A percentile compares a stretch with the other conserved stretches of the same genome.
These are phyloP conservation scores for Penicillium sp. DNA, from an alignment of 2,329 filamentous ascomycete species.

Conservation along the genomic window DNA sequence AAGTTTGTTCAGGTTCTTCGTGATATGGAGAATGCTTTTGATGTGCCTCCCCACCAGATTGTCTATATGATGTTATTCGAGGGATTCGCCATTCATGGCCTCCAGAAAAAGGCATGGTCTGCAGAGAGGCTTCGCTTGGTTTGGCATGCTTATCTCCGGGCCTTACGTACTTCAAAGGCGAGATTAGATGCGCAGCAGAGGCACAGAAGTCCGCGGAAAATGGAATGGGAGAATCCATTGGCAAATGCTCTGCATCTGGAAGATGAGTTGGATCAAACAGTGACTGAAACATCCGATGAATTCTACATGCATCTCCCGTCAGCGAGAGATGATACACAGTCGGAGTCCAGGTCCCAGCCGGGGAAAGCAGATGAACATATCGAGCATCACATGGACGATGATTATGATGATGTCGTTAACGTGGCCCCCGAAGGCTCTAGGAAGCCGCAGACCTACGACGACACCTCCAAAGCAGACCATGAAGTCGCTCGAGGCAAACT, in stretches of 20 bases:
- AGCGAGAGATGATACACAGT: background rate
- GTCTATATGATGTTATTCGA: slow-evolving; percentile 82
- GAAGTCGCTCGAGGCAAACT: background rate
- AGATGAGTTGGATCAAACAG: slow-evolving; percentile 6
- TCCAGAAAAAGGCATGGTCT: slow-evolving; percentile 71
- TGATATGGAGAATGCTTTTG: slow-evolving; percentile 73
- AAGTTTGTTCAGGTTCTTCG: slow-evolving; percentile 71
- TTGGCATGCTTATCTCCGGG: slow-evolving; percentile 65
- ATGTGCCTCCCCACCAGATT: slow-evolving; percentile 71
- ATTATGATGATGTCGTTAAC: background rate
- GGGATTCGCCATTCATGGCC: slow-evolving; percentile 75
- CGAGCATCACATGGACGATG: background rate
- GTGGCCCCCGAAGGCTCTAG: background rate
- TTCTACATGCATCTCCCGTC: slow-evolving; percentile 13
- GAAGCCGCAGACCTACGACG: background rate
- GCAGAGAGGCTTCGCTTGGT: slow-evolving; percentile 67
- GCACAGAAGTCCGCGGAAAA: slow-evolving; percentile 4
- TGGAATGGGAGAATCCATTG: slow-evolving; percentile 40
- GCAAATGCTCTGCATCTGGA: slow-evolving; percentile 12
- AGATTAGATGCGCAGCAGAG: slow-evolving; percentile 24
- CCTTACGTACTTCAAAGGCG: slow-evolving; percentile 42
- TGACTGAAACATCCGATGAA: slow-evolving; percentile 14
- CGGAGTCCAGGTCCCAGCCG: background rate
- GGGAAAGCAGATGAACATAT: background rate
- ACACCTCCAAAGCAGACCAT: background rate